Percentiles rank a stretch among this genome's conserved stretches.
Conservation (phyloP, 2,329 filamentous ascomycete genomes). For the Aspergillus proliferans region DNA sequence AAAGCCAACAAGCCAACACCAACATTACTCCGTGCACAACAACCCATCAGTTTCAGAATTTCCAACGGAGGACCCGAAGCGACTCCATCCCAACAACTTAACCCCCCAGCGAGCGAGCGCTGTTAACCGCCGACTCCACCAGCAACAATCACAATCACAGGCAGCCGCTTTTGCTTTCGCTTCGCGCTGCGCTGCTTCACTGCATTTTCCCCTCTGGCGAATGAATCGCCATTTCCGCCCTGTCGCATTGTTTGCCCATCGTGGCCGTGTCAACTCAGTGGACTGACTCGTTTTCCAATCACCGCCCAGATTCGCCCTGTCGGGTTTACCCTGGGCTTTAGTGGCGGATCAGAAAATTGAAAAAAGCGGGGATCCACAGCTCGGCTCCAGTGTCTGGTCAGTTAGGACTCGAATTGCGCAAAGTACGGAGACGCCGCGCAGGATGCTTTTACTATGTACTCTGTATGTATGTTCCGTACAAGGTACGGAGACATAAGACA, state of each 20-base stretch:
- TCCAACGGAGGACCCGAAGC: too few relatives aligned
- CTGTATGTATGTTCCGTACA: too few relatives aligned
- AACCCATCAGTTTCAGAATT: too few relatives aligned
- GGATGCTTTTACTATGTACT: too few relatives aligned
- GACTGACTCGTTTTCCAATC: constrained; percentile 12
- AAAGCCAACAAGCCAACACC: too few relatives aligned
- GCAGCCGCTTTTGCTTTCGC: constrained; percentile 8
- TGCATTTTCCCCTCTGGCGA: constrained; percentile 6
- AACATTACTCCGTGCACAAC: too few relatives aligned
- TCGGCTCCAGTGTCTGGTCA: constrained; percentile 13
- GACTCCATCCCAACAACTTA: background rate
- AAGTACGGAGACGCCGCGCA: too few relatives aligned
- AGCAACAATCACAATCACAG: constrained; percentile 7
- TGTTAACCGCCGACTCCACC: constrained; percentile 17
- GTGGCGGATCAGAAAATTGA: constrained; percentile 15
- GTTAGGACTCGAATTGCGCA: background rate
- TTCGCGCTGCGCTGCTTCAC: background rate
- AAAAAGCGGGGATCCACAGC: constrained; percentile 13
- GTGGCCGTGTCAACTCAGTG: constrained; percentile 10
- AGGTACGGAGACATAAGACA: too few relatives aligned
- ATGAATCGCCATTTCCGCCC: constrained; percentile 6
- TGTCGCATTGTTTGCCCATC: constrained; percentile 1
- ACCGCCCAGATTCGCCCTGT: constrained; percentile 8
- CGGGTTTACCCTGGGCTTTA: constrained; percentile 8
- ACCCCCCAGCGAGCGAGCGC: background rate